Evolutionary conservation across 805 yeast genomes (phyloP), one percentile per base, ranked within the genome.

Genomic region (Pichia eremophila): DNA sequence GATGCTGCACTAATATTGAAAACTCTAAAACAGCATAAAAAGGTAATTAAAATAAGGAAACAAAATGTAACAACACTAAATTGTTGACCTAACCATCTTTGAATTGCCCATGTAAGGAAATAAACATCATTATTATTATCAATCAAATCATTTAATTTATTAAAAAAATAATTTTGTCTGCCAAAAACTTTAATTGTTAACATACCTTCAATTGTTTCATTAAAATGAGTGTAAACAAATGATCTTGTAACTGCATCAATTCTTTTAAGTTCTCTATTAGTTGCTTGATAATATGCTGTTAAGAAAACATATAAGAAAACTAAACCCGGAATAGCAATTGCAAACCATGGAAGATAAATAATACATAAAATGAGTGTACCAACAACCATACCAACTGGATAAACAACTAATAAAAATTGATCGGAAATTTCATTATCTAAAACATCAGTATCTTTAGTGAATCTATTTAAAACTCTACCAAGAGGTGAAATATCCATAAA

Each of bases 401-500:
- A 77, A 41, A 80, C 53, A 45, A 84, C 70, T 65, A 80, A 64
- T 55, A 91, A 73, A 40, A 83, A 54, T 57, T 82, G 85, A 59
- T 84, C 89, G 47, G 79, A 74, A 49, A 87, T 66, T 64, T 84
- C 91, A 60, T 85, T 86, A 59, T 88, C 95, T 62, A 87, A 68
- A 6, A 81, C 80, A 61, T 88, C 95, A 0, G 93, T 83, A 63
- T 88, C 96, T 56, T 86, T 86, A 3, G 95, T 86, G 62, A 87
- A 88, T 55, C 95, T 71, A 65, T 86, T 88, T 61, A 89, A 69
- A 50, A 88, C 81, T 55, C 96, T 73, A 2, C 96, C 96, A 71
- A 85, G 74, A n/a, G 96, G 96, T 0, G 95, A 85, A 11, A 87
- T 79, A 59, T 89, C 96, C 66, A 87, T 73, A 61, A 78, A 89